These are phyloP conservation scores for Salix exigua DNA, from an alignment of 345 rosid species.

Conservation along the genomic window DNA sequence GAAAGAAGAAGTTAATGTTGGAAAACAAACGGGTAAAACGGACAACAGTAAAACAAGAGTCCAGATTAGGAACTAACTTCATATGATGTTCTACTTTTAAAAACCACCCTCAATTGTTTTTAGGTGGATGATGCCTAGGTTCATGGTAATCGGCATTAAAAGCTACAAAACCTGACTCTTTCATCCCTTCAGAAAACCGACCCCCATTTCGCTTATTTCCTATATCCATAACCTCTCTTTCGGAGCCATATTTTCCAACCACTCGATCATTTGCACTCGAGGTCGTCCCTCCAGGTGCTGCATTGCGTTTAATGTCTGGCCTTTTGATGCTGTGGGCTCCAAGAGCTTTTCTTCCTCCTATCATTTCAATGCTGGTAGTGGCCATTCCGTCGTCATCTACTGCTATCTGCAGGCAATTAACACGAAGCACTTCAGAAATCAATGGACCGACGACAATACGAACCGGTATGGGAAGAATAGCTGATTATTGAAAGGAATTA, in stretches of 20 bases:
- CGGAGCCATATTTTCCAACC: not conserved
- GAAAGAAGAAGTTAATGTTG: too few relatives aligned
- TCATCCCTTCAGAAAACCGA: conserved; percentile 19
- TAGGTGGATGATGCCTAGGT: conserved; percentile 81
- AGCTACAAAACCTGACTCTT: conserved; percentile 51
- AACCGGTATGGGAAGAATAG: too few relatives aligned
- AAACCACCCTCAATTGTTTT: conserved; percentile 40
- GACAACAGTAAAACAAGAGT: not conserved
- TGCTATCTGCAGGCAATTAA: not conserved
- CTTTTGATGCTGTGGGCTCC: not conserved
- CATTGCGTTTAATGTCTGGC: conserved; percentile 11
- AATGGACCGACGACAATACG: too few relatives aligned
- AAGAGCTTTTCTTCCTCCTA: conserved; percentile 14
- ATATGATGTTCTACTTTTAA: not conserved
- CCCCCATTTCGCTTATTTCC: not conserved
- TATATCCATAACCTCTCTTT: not conserved
- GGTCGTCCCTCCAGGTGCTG: conserved; percentile 4
- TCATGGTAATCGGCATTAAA: conserved; percentile 65
- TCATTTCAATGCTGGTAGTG: not conserved
- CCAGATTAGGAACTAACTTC: not conserved
- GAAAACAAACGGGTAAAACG: not conserved
- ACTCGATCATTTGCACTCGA: not conserved
- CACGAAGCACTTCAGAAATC: not conserved
- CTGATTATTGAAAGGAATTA: not conserved
- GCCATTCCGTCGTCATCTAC: not conserved